These are phyloP conservation scores for Lichtheimia ramosa DNA, from an alignment of 371 early-diverging fungal species.

Conservation along the genomic window DNA sequence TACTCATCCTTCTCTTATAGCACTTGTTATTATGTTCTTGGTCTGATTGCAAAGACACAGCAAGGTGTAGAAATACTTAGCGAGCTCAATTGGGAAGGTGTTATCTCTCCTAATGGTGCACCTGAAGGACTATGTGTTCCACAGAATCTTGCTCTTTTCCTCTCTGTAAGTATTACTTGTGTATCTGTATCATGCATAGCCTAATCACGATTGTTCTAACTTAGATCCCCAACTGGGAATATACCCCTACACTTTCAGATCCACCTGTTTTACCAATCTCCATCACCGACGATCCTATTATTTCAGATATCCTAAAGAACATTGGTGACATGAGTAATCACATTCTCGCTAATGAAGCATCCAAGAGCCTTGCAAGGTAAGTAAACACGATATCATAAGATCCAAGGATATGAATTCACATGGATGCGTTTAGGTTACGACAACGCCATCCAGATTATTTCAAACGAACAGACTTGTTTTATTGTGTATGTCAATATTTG, in stretches of 20 bases:
- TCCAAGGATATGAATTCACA: neutral
- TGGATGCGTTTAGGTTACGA: conserved; percentile 21
- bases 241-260: conserved; percentile 45
- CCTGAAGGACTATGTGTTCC: conserved; percentile 72
- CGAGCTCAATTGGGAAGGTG: conserved; percentile 79
- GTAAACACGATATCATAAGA: neutral
- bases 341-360: conserved; percentile 80
- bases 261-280: conserved; percentile 47
- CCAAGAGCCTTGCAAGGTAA: conserved; percentile 68
- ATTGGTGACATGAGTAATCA: conserved; percentile 87
- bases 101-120: conserved; percentile 52
- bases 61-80: conserved; percentile 74
- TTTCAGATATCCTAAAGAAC: conserved; percentile 68
- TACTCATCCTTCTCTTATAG: conserved; percentile 33
- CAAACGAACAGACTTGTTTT: conserved; percentile 54
- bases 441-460: conserved; percentile 63
- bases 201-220: neutral
- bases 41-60: conserved; percentile 68
- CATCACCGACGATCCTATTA: conserved; percentile 48
- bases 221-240: conserved; percentile 68
- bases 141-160: conserved; percentile 54
- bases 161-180: conserved; percentile 48
- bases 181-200: neutral
- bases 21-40: conserved; percentile 79
- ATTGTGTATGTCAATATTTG: conserved; percentile 63